Evolutionary conservation across 139 green algal genomes (phyloP).

Genomic region (Micractinium conductrix): DNA sequence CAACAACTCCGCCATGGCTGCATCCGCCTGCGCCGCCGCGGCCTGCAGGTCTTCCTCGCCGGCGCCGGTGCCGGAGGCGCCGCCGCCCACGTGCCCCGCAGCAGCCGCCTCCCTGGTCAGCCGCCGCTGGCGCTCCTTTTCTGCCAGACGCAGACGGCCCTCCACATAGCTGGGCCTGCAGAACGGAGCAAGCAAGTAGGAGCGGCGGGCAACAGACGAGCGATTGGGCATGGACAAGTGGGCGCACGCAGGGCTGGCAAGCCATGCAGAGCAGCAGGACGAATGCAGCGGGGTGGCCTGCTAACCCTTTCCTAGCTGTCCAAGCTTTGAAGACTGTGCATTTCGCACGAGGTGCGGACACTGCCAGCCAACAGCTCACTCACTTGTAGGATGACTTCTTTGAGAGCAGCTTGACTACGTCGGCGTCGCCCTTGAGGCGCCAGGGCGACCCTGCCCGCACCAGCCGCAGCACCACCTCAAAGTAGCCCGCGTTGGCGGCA

Average conservation of each 20-base stretch:
- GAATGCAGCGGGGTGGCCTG: no score
- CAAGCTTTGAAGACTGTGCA: no score
- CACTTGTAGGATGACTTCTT: constrained; percentile 63
- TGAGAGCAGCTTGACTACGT: constrained; percentile 62
- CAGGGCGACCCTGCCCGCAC: constrained; percentile 52
- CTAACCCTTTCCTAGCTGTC: no score
- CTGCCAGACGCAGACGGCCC: constrained; percentile 53
- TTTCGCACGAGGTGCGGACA: no score
- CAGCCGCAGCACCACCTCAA: constrained; percentile 60
- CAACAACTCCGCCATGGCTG: constrained; percentile 56
- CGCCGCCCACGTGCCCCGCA: background rate
- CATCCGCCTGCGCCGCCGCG: constrained; percentile 37
- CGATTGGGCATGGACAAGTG: no score
- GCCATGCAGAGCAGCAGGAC: no score
- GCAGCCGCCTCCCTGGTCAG: constrained; percentile 3
- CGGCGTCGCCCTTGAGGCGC: constrained; percentile 52
- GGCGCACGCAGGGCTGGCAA: background rate
- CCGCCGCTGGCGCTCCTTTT: constrained; percentile 52
- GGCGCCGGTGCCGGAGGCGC: background rate
- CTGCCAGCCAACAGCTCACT: no score
- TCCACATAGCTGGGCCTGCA: constrained; percentile 56
- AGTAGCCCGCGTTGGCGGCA: constrained; percentile 54
- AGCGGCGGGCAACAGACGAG: no score
- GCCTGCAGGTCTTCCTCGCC: constrained; percentile 19
- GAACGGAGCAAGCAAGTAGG: no score